Evolutionary conservation across 148 eudicot species (phyloP), one percentile per base, ranked within the genome.

Genomic region (Simmondsia chinensis): DNA sequence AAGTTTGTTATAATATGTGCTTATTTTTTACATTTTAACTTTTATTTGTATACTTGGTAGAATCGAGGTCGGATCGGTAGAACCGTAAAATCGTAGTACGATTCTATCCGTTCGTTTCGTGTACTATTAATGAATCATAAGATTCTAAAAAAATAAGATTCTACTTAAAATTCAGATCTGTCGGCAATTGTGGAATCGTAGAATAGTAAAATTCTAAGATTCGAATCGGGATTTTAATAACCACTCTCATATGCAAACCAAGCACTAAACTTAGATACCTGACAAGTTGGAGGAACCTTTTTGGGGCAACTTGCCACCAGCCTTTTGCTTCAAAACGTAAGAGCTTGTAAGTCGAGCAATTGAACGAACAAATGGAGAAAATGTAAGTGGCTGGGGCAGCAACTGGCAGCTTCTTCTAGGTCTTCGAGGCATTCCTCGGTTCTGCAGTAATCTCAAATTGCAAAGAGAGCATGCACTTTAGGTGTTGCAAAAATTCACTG

Each of bases 321-420:
- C 46, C 48, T 54, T 52, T 27, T 22, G 67, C 59, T 55, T 70
- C 32, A 30, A 63, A 54, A 39, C 59, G 52, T 34, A 30, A 56
- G 55, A 37, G 3, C 60, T 33, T 15, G 66, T 45, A 40, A 63
- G 48, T 41, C 60, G 61, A 43, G 87, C 66, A 54, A 66, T 40
- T 5, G 84, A 69, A 26, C 88, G 83, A 47, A 68, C 80, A 70
- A 81, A 81, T 39, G 61, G 59, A n/a, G 88, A 84, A 56, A 89
- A 84, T 0, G 76, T 61, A 25, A 58, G 33, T 12, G 82, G 93
- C 20, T 41, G 70, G 45, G 46, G 41, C 17, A 31, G 12, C 27
- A 54, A 21, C 19, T 35, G 75, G 32, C 66, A 37, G 31, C 38
- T 57, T 52, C 72, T 57, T 54, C 60, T 53, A 41, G 69, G 75